Conservation (phyloP, 2,329 filamentous ascomycete genomes). For the Hypoxylon sp. region DNA sequence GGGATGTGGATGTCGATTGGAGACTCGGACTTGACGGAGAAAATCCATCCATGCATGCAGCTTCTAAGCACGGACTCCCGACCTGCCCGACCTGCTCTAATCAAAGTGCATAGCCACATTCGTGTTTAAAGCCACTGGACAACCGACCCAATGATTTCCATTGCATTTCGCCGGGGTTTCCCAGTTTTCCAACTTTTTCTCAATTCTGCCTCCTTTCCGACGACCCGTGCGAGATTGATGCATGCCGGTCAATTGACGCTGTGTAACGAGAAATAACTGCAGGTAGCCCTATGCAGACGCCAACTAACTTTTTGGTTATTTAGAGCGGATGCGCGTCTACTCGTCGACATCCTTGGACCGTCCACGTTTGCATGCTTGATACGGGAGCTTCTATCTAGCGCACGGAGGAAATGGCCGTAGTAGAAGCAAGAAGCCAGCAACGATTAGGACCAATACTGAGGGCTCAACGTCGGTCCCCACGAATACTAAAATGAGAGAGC, state of each 20-base stretch:
- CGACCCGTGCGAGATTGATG: background rate
- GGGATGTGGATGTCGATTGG: background rate
- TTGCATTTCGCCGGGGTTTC: conserved; percentile 12
- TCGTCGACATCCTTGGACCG: background rate
- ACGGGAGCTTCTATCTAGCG: background rate
- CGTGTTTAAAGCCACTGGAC: conserved; percentile 13
- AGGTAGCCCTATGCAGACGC: background rate
- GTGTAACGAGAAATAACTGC: conserved; percentile 1
- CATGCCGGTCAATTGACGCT: background rate
- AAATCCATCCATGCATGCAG: background rate
- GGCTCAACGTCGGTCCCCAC: background rate
- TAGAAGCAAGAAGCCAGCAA: conserved; percentile 1
- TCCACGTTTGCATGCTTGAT: background rate
- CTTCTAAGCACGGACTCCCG: background rate
- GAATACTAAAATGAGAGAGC: background rate
- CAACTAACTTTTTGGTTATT: too few relatives aligned
- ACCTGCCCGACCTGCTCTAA: background rate
- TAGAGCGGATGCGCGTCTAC: background rate
- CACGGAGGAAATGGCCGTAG: background rate
- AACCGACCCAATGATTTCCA: conserved; percentile 1
- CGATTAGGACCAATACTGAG: background rate
- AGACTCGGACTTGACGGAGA: background rate
- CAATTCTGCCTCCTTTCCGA: background rate
- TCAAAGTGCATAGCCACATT: conserved; percentile 15
- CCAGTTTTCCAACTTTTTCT: conserved; percentile 37